Conservation (phyloP, 805 yeast genomes). For the Spathaspora arborariae region DNA sequence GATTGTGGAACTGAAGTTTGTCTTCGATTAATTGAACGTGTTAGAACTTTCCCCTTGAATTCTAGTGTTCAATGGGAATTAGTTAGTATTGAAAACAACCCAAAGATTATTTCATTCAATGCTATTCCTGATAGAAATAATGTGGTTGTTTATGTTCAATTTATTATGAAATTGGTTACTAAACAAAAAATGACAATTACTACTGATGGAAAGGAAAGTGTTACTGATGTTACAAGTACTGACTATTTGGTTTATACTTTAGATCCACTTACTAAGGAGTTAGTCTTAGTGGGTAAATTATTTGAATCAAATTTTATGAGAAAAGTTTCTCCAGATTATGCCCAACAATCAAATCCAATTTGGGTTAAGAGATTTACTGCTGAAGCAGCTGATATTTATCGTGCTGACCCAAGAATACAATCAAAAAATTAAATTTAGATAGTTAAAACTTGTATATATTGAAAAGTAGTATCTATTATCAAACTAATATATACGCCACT, state of each 20-base stretch:
- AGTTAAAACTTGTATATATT: neutral
- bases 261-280: slow-evolving; percentile 36
- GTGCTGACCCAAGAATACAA: slow-evolving; percentile 26
- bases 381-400: slow-evolving; percentile 37
- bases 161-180: slow-evolving; percentile 34
- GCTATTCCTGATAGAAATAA: slow-evolving; percentile 51
- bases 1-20: slow-evolving; percentile 32
- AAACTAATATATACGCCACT: neutral
- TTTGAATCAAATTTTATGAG: slow-evolving; percentile 35
- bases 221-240: slow-evolving; percentile 20
- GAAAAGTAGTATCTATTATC: neutral
- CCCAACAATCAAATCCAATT: slow-evolving; percentile 15
- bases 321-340: slow-evolving; percentile 34
- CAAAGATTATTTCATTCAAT: slow-evolving; percentile 69
- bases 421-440: neutral
- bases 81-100: slow-evolving; percentile 62
- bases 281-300: slow-evolving; percentile 38
- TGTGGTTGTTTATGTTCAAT: slow-evolving; percentile 34
- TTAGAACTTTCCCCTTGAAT: slow-evolving; percentile 48
- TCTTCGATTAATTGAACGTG: slow-evolving; percentile 28
- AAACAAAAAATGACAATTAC: slow-evolving; percentile 33
- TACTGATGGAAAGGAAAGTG: slow-evolving; percentile 14
- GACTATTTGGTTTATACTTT: slow-evolving; percentile 38
- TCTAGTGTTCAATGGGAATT: slow-evolving; percentile 73
- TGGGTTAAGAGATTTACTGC: slow-evolving; percentile 26